Evolutionary conservation across 768 basidiomycete species (phyloP), one percentile per base, ranked within the genome.

Genomic region (Harrya chromipes): DNA sequence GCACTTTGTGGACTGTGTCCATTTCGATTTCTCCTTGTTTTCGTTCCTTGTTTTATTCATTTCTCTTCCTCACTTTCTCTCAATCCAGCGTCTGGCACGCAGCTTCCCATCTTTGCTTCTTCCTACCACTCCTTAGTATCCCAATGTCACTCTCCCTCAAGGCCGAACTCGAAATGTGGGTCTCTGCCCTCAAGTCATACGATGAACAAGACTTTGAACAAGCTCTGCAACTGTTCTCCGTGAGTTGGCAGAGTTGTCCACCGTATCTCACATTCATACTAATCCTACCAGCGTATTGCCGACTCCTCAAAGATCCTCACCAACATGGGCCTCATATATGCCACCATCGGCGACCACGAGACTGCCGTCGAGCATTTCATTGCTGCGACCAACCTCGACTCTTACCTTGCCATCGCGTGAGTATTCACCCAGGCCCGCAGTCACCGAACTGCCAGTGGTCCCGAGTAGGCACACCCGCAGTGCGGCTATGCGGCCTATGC

Each of bases 241-340:
- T 87, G 56, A 50, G 84, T 72, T 5, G 8, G 20, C 26, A 26
- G n/a, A n/a, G 6, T 26, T 26, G 3, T n/a, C n/a, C 10, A 11
- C 12, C 6, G 12, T 29, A 29, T 29, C 29, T 36, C 35, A 17
- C n/a, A 35, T 46, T 14, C 37, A 6, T n/a, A n/a, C n/a, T n/a
- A 7, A 26, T n/a, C 13, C 21, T 19, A n/a, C 20, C 58, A 88
- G 82, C 70, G 71, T 36, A 95, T 97, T 58, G 86, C 84, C 3
- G 89, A 93, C 64, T 85, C 84, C 19, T 90, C 90, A 52, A 93
- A 93, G 74, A 90, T 97, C 60, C 79, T 89, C 51, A 89, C 88
- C 40, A 97, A 97, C 65, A 90, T 97, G 73, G 94, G 90, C 12
- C 76, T 97, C 50, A 94, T 98, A 63, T 87, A 90, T 57, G 94